phyloP scores from a whole-genome alignment of 78 protist species.

The Dictyostelium purpureum region DNA sequence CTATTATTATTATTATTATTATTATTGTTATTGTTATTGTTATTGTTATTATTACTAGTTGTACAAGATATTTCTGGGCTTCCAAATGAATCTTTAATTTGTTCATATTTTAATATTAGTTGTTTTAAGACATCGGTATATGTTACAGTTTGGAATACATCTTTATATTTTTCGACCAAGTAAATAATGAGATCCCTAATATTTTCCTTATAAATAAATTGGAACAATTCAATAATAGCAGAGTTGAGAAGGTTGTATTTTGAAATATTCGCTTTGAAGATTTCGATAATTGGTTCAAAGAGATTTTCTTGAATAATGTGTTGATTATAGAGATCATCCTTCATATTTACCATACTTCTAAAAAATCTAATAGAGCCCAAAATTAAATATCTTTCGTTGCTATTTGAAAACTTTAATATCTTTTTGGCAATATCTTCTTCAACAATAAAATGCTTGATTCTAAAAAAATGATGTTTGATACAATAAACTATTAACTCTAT shows the following conservation, averaged over 20 bases:
- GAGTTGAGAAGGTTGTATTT: constrained; percentile 83
- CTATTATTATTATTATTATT: background rate
- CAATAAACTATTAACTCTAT: constrained; percentile 76
- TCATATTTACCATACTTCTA: constrained; percentile 66
- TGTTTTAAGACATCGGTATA: constrained; percentile 77
- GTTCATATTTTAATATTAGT: constrained; percentile 60
- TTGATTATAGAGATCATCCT: constrained; percentile 75
- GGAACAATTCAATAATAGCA: constrained; percentile 84
- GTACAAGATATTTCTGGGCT: constrained; percentile 56
- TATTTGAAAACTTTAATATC: constrained; percentile 41
- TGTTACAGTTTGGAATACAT: constrained; percentile 5
- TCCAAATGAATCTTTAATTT: constrained; percentile 25
- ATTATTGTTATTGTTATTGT: background rate
- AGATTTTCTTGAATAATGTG: constrained; percentile 79
- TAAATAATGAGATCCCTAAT: constrained; percentile 57
- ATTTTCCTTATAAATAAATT: constrained; percentile 77
- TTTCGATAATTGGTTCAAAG: constrained; percentile 64
- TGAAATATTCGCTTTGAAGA: constrained; percentile 63
- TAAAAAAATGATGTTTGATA: constrained; percentile 73
- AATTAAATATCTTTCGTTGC: constrained; percentile 55
- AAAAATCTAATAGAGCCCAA: constrained; percentile 80
- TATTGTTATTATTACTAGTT: background rate
- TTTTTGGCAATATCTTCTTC: constrained; percentile 64
- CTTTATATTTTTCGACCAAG: constrained; percentile 53
- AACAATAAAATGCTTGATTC: constrained; percentile 80